Base-by-base conservation (phyloP, 2,329 filamentous ascomycete species). In the Neopestalotiopsis sp. region DNA sequence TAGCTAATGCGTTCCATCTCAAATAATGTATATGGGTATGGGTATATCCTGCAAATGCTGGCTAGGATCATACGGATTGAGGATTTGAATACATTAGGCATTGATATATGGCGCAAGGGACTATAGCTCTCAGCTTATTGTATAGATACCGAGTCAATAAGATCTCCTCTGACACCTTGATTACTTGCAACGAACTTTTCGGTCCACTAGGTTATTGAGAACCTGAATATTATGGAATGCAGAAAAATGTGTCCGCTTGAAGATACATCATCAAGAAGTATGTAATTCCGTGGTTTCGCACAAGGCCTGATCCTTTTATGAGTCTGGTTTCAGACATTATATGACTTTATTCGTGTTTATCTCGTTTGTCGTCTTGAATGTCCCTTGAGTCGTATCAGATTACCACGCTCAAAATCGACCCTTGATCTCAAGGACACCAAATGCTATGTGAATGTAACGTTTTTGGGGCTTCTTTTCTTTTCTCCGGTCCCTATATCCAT, bases 81-180 rank as follows among this genome's bases (percentile, higher is more conserved):
- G 45, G 20, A n/a, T 4, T 53, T 20, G 45, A n/a, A 10, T 24
- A 30, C 17, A 24, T 30, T 24, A 10, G 57, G 57, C 57, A 32
- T 17, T 9, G 24, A 34, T 14, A 59, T 53, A 53, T 20, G 45
- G 5, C 9, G 17, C 17, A 53, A 53, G 45, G 45, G 17, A 53
- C 45, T 30, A 59, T 14, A 62, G 59, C 59, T 62, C 59, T 62
- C 59, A 62, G 59, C 59, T 62, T 62, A 20, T 30, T 62, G 59
- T 62, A 62, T 20, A 17, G 32, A 62, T 62, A 62, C 32, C n/a
- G 59, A 34, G 34, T 38, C 10, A 62, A 62, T 38, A 62, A 38
- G 14, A 62, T 40, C 59, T 62, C 59, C 59, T n/a, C 12, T 61
- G 30, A 62, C 28, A 20, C 10, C 20, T 24, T 14, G 17, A 24